Base-by-base conservation (phyloP, 257 asterid species). In the Galeopsis tetrahit region DNA sequence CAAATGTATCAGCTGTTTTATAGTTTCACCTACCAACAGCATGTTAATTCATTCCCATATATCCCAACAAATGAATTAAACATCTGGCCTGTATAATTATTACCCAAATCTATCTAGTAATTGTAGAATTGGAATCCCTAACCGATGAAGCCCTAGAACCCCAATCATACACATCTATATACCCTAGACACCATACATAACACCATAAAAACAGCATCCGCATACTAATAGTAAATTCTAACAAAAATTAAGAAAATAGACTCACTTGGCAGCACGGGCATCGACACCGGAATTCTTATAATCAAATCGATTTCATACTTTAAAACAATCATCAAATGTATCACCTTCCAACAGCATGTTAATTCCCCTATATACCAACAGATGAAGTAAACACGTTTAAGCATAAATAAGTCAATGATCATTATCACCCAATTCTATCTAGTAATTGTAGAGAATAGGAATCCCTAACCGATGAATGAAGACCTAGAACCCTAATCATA, bases 211-310 rank as follows among this genome's bases (percentile, higher is more conserved):
- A 66, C 10, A 68, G 43, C 15, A 64, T 43, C 46, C 58, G 4
- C 17, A 66, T 6, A 70, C 36, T 5, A 46, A 63, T 15, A 64
- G 15, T 1, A 44, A 59, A 59, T 46, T 57, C 52, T 1, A 49
- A 49, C 8, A 49, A 7, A 39, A 73, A 76, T 11, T 59, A 46
- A 7, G 63, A 17, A 67, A 76, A 33, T 70, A 42, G 72, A 66
- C 80, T 42, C 79, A 93, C 97, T 87, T 94, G 78, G 90, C 85
- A 48, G 92, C 93, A 35, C 98, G 96, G 70, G 88, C 75, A 55
- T 88, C 93, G 63, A 94, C 98, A 21, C 97, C 97, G 68, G 91
- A 84, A n/a, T 33, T 6, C 34, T 52, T 4, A 42, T 52, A 2
- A 53, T 28, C 1, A n/a, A 72, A 63, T 42, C 17, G 4, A 55